These are phyloP conservation scores for Paraglomus brasilianum DNA, from an alignment of 192 early-diverging fungal genomes.

Conservation along the genomic window DNA sequence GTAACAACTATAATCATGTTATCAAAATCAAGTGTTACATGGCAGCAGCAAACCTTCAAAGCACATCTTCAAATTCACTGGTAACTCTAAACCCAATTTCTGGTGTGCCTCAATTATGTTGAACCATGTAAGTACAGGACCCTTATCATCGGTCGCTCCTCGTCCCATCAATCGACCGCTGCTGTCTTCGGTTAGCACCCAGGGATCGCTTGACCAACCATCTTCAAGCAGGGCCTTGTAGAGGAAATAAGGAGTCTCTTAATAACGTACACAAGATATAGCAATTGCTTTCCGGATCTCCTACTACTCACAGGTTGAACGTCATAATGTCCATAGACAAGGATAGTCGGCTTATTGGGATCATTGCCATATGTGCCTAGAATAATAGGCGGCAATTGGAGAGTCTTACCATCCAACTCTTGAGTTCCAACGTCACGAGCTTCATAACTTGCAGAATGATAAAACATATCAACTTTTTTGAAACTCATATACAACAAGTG, in stretches of 20 bases:
- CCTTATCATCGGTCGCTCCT: slow-evolving; percentile 97
- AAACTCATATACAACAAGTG: neutral
- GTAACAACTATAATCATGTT: neutral
- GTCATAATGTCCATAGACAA: slow-evolving; percentile 98
- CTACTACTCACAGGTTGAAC: slow-evolving; percentile 80
- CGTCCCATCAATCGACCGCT: slow-evolving; percentile 85
- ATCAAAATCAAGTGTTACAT: slow-evolving; percentile 68
- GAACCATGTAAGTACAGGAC: slow-evolving; percentile 96
- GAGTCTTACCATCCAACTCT: slow-evolving; percentile 68
- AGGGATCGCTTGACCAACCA: slow-evolving; percentile 93
- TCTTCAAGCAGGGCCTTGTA: slow-evolving; percentile 65
- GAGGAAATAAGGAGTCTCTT: neutral
- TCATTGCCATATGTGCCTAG: slow-evolving; percentile 89
- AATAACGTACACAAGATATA: neutral
- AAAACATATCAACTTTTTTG: neutral
- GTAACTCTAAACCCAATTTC: slow-evolving; percentile 84
- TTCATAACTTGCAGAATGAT: slow-evolving; percentile 43
- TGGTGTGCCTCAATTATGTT: slow-evolving; percentile 95
- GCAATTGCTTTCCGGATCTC: neutral
- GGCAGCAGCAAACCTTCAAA: too few species aligned
- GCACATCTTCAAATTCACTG: slow-evolving; percentile 95
- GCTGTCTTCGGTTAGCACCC: slow-evolving; percentile 80
- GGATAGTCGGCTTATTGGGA: slow-evolving; percentile 90
- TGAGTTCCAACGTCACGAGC: slow-evolving; percentile 80
- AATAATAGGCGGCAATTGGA: slow-evolving; percentile 90